A percentile compares a stretch with the other conserved stretches of the same genome.
Conservation (phyloP, 2,329 filamentous ascomycete species). For the Coccinonectria pachysandricola region DNA sequence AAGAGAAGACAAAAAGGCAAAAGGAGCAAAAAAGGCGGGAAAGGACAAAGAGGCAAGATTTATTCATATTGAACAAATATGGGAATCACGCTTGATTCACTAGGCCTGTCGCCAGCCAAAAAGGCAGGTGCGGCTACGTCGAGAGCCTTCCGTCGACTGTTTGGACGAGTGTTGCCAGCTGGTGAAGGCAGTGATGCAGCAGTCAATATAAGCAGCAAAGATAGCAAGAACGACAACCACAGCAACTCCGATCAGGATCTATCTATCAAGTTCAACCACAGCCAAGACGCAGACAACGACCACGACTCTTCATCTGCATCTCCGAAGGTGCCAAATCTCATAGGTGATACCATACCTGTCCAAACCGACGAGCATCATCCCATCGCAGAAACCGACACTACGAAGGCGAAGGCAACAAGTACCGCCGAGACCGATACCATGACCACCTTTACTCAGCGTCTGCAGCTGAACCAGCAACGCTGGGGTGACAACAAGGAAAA, state of each 20-base stretch:
- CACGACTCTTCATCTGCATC: conserved; percentile 8
- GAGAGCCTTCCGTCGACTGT: conserved; percentile 21
- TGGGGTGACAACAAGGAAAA: conserved; percentile 26
- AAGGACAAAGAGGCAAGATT: neutral
- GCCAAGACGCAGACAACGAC: conserved; percentile 5
- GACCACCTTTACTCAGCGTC: conserved; percentile 8
- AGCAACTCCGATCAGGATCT: too few species aligned
- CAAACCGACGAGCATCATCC: neutral
- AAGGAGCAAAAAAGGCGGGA: too few species aligned
- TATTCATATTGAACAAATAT: too few species aligned
- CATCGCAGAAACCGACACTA: conserved; percentile 1
- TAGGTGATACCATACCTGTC: too few species aligned
- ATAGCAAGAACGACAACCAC: too few species aligned
- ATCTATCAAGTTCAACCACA: too few species aligned
- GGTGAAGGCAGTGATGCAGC: conserved; percentile 9
- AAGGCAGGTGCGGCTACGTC: conserved; percentile 16
- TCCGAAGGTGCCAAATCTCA: too few species aligned
- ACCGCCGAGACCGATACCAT: conserved; percentile 9
- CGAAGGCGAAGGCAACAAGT: conserved; percentile 1
- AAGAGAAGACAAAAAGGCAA: too few species aligned
- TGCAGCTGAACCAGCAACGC: conserved; percentile 1
- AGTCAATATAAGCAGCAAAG: conserved; percentile 3
- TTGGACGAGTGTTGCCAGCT: conserved; percentile 19
- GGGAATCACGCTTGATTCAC: conserved; percentile 20
- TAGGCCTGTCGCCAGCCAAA: conserved; percentile 22